phyloP scores from a whole-genome alignment of 805 yeast species.

The Monosporozyma siamensis region DNA sequence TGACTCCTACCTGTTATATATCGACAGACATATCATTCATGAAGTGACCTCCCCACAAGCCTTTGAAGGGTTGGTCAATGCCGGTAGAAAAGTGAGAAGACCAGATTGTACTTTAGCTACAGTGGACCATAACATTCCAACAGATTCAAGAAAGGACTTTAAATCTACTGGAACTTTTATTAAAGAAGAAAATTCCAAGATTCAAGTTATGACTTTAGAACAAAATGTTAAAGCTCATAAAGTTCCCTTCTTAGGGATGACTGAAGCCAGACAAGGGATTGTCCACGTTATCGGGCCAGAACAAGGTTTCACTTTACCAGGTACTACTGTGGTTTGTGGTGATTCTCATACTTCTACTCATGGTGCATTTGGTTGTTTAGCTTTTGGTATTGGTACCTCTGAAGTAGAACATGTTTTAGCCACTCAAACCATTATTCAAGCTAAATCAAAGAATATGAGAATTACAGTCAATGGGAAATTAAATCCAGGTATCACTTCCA shows the following conservation, averaged over 20 bases:
- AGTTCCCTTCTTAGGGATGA: conserved; percentile 90
- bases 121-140: conserved; percentile 96
- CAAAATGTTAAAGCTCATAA: conserved; percentile 85
- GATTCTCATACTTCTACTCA: conserved; percentile 98
- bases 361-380: conserved; percentile 96
- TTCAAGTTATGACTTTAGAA: conserved; percentile 88
- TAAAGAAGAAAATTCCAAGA: conserved; percentile 80
- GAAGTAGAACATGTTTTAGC: conserved; percentile 99
- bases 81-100: conserved; percentile 85
- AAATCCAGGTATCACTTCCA: conserved; percentile 84
- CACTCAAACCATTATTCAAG: conserved; percentile 90
- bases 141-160: conserved; percentile 72
- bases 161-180: conserved; percentile 71
- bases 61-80: conserved; percentile 85
- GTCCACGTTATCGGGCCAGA: conserved; percentile 99
- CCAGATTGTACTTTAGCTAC: conserved; percentile 89
- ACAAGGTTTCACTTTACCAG: conserved; percentile 97
- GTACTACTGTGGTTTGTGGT: conserved; percentile 98
- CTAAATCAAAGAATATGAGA: conserved; percentile 94
- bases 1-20: conserved; percentile 78
- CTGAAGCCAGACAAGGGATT: conserved; percentile 91
- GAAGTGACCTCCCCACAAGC: conserved; percentile 99
- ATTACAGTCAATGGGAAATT: conserved; percentile 78
- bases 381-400: conserved; percentile 98
- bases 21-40: conserved; percentile 95